Base-by-base conservation (phyloP, 2,329 filamentous ascomycete genomes). In the Lasiodiplodia citricola region DNA sequence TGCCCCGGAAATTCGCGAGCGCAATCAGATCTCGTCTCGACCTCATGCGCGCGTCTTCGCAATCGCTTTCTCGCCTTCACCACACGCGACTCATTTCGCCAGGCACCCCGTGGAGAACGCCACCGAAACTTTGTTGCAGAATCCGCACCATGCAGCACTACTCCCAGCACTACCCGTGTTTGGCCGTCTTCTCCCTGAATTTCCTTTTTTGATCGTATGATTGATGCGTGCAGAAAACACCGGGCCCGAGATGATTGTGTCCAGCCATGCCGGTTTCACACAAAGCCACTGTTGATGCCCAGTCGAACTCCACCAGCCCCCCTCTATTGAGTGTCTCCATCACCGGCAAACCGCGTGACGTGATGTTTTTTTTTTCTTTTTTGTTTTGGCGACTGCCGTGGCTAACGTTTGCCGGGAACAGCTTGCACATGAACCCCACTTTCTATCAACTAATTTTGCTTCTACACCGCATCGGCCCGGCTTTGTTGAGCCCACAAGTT, bases 161-260 rank as follows among this genome's bases (percentile, higher is more conserved):
- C 58, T 41, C 21, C 35, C 7, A 44, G 41, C 58, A 37, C 41
- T 51, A 14, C 41, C 58, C 58, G 28, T 51, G 58, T 51, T 51
- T 63, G 44, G 58, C 18, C 25, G 60, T 50, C 47, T 16, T 52
- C 60, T 63, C 60, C 60, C 28, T 52, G 21, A 37, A 38, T 52
- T 52, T 64, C 60, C 47, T 64, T 64, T 64, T 64, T 38, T 6
- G 44, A 64, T 64, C 44, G 44, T 52, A 64, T n/a, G 44, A 64
- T 64, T 50, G 11, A 52, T 52, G 47, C 44, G 23, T 52, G 60
- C 60, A 64, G 44, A 62, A 63, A 64, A 64, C 44, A 64, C 28
- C 37, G 60, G 28, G 60, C 44, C 60, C 14, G 38, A 23, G 44
- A 21, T 37, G 14, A 16, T 38, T 63, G 58, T 28, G 11, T 25